These are phyloP conservation scores for Spathaspora sp. DNA, from an alignment of 805 yeast genomes.

Conservation along the genomic window DNA sequence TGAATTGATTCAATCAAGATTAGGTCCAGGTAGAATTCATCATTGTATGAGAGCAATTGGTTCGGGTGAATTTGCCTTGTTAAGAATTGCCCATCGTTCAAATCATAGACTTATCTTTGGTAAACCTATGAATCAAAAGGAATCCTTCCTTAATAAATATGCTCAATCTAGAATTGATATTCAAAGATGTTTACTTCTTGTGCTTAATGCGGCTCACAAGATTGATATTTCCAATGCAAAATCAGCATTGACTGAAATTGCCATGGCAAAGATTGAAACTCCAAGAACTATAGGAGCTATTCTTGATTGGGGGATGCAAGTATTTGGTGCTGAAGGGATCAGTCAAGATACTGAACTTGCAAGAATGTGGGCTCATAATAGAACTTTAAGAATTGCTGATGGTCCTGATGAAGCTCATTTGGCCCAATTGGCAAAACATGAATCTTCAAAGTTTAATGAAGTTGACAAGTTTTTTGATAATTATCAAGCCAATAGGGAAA, in stretches of 20 bases:
- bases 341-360: constrained; percentile 60
- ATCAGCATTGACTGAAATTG: constrained; percentile 51
- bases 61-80: constrained; percentile 53
- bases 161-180: constrained; percentile 54
- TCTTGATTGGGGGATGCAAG: constrained; percentile 61
- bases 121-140: constrained; percentile 45
- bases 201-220: constrained; percentile 57
- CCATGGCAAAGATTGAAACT: constrained; percentile 61
- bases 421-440: constrained; percentile 51
- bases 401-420: constrained; percentile 70
- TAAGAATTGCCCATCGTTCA: constrained; percentile 48
- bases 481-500: constrained; percentile 14
- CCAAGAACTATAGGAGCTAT: constrained; percentile 52
- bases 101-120: constrained; percentile 52
- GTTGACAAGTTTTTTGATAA: constrained; percentile 33
- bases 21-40: constrained; percentile 70
- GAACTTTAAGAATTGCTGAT: constrained; percentile 63
- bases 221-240: constrained; percentile 54
- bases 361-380: constrained; percentile 44
- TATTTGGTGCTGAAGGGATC: constrained; percentile 64
- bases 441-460: constrained; percentile 33
- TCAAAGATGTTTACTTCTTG: constrained; percentile 50
- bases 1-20: constrained; percentile 58
- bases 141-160: constrained; percentile 44
- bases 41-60: constrained; percentile 68